Evolutionary conservation across 495 filamentous ascomycete genomes (phyloP), one percentile per base, ranked within the genome.

Genomic region (Penicillium ochrochloron): DNA sequence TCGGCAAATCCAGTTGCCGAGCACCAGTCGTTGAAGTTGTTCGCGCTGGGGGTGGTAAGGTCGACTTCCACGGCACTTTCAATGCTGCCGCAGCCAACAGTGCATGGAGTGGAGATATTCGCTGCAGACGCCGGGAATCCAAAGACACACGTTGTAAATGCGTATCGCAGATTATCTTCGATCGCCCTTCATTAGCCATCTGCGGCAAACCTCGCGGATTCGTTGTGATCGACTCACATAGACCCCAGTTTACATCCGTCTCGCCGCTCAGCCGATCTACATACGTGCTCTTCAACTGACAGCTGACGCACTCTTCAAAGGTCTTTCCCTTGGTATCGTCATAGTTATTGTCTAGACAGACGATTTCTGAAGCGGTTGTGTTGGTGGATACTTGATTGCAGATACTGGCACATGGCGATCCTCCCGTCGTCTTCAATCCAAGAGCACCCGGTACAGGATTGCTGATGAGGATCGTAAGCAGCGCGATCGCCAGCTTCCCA

Each of bases 271-370:
- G 46, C 0, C 73, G 65, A 71, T 85, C 82, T 17, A 77, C 64
- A 61, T 80, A 84, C 8, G 76, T 75, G 60, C 87, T 90, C n/a
- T 80, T 70, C 65, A 89, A 74, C 57, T 86, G 71, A 62, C 88
- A 90, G n/a, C 76, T 73, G 29, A 89, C 58, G 58, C 88, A 90
- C 9, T 78, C 73, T 66, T 88, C 70, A 65, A 88, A 90, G 50
- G 76, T 74, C 29, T 70, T 74, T 1, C 87, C 88, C 11, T 67
- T 74, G 0, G 80, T 78, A 11, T 66, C 70, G 17, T 74, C 75
- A 65, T 80, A 89, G 5, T 78, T 72, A 3, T 64, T 53, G 70
- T 90, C 86, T 46, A 79, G 59, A 69, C 88, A 90, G 1, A 73
- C 73, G 46, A 90, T 85, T 54, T 90, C 84, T 5, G 65, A 67